Conservation (phyloP, 148 eudicot species). For the Vaccinium corymbosum region DNA sequence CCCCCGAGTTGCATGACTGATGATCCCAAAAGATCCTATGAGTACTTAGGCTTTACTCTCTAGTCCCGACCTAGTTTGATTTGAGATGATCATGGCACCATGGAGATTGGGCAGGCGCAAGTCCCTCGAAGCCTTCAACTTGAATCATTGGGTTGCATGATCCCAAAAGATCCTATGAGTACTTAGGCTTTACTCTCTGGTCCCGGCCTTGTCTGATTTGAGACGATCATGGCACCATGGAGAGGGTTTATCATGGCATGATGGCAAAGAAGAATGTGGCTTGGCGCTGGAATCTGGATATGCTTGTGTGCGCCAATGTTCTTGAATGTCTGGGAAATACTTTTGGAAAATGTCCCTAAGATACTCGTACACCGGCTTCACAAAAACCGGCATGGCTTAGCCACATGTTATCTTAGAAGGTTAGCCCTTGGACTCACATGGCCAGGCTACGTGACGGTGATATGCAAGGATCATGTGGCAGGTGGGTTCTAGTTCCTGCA, state of each 20-base stretch:
- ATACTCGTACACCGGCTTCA: not conserved
- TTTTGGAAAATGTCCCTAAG: not conserved
- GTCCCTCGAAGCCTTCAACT: not conserved
- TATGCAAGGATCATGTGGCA: not conserved
- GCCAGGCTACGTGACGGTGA: not conserved
- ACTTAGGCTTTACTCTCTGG: not conserved
- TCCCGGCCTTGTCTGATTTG: not conserved
- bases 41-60: not conserved
- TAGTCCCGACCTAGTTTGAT: not conserved
- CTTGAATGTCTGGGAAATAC: not conserved
- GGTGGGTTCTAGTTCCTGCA: not conserved
- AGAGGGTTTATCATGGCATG: not conserved
- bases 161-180: not conserved
- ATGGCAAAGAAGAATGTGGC: constrained; percentile 1
- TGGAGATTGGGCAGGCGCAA: not conserved
- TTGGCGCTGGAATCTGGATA: not conserved
- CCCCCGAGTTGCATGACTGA: not conserved
- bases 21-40: not conserved
- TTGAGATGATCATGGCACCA: not conserved
- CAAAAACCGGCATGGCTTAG: not conserved
- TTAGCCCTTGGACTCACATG: not conserved
- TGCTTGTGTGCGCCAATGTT: not conserved
- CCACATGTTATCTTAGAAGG: not conserved
- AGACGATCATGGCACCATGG: not conserved
- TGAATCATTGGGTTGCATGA: not conserved